Evolutionary conservation across 148 eudicot species (phyloP).

Genomic region (Pouteria glomerata): DNA sequence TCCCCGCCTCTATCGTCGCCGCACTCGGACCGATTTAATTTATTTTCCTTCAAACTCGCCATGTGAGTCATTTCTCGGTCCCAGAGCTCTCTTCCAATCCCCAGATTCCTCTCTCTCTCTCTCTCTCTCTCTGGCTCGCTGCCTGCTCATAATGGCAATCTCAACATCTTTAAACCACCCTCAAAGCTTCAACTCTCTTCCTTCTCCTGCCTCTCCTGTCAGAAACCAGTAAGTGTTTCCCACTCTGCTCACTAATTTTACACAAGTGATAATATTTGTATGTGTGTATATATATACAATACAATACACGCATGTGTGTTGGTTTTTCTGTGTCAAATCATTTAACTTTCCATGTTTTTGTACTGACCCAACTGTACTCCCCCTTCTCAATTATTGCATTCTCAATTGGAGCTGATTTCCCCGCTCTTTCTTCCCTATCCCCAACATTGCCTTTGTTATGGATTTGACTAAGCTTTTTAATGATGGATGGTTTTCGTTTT

Average conservation of each 20-base stretch:
- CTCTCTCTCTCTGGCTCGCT: background rate
- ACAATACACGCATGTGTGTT: background rate
- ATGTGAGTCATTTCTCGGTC: conserved; percentile 45
- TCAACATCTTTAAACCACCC: background rate
- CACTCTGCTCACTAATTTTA: background rate
- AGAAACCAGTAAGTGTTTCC: conserved; percentile 17
- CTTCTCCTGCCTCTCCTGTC: conserved; percentile 8
- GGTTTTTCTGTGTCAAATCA: background rate
- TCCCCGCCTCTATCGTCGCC: background rate
- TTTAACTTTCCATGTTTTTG: background rate
- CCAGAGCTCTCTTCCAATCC: conserved; percentile 11
- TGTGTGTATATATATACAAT: too few relatives aligned
- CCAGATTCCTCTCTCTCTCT: background rate
- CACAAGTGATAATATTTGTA: too few relatives aligned
- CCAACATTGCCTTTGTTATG: too few relatives aligned
- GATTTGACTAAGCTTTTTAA: conserved; percentile 10
- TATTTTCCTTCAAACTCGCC: conserved; percentile 32
- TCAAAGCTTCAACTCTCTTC: conserved; percentile 4
- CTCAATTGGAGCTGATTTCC: background rate
- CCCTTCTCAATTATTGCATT: conserved; percentile 7
- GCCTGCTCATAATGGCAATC: too few relatives aligned
- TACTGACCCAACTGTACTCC: too few relatives aligned
- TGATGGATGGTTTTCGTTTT: background rate
- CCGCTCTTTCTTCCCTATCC: background rate
- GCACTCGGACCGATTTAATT: conserved; percentile 5